A percentile compares a stretch with the other conserved stretches of the same genome.
These are phyloP conservation scores for Quercus lobata DNA, from an alignment of 331 rosid species.

Conservation along the genomic window DNA sequence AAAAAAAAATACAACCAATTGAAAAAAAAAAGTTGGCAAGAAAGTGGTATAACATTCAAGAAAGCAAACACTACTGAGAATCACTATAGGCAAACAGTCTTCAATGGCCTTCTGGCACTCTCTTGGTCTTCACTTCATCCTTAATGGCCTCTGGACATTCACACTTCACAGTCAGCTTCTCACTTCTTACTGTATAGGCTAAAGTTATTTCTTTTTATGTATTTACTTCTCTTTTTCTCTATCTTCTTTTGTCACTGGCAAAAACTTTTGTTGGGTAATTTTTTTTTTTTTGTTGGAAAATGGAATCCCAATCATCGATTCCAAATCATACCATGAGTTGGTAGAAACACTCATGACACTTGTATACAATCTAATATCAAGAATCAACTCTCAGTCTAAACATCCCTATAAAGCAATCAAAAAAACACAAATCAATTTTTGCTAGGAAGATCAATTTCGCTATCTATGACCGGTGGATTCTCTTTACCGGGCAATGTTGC, in stretches of 20 bases:
- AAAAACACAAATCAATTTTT: constrained; percentile 32
- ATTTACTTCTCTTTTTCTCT: constrained; percentile 32
- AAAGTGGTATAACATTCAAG: constrained; percentile 28
- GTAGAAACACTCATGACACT: constrained; percentile 51
- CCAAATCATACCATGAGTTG: constrained; percentile 48
- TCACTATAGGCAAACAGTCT: constrained; percentile 45
- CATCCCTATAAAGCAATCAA: constrained; percentile 46
- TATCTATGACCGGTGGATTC: constrained; percentile 39
- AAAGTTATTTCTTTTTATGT: constrained; percentile 40
- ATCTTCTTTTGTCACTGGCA: constrained; percentile 45
- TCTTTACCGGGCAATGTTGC: constrained; percentile 36
- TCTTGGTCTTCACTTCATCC: constrained; percentile 42
- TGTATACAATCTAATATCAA: constrained; percentile 34
- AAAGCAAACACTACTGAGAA: constrained; percentile 35
- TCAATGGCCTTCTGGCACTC: constrained; percentile 44
- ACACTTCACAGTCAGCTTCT: constrained; percentile 27
- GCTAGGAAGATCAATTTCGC: constrained; percentile 26
- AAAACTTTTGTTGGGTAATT: constrained; percentile 46
- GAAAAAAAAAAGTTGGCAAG: constrained; percentile 23
- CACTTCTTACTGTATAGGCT: constrained; percentile 34
- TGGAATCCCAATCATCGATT: constrained; percentile 61
- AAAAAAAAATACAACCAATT: constrained; percentile 22
- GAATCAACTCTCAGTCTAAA: constrained; percentile 26
- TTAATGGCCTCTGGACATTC: constrained; percentile 34
- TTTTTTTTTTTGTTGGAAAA: constrained; percentile 18